phyloP scores from a whole-genome alignment of 2,329 filamentous ascomycete genomes.

The Alternaria sp. region DNA sequence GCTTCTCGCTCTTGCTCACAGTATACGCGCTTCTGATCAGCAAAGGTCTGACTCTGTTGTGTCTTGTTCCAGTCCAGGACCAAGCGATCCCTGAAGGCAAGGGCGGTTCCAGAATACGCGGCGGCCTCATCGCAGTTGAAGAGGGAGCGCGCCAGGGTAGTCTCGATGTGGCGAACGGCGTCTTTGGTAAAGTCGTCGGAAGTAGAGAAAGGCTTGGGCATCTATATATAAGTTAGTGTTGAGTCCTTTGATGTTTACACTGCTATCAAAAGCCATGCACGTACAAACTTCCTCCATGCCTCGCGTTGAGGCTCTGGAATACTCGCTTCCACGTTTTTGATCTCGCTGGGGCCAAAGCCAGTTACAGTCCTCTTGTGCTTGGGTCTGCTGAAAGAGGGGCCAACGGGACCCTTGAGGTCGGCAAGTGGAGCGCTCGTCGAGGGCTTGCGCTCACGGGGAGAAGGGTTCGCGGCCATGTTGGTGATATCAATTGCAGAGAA shows the following conservation, averaged over 20 bases:
- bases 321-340: constrained; percentile 89
- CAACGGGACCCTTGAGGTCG: constrained; percentile 85
- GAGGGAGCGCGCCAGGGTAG: constrained; percentile 91
- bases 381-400: constrained; percentile 86
- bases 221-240: constrained; percentile 54
- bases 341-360: constrained; percentile 88
- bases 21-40: constrained; percentile 93
- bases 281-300: constrained; percentile 72
- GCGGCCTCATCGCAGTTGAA: constrained; percentile 98
- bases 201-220: constrained; percentile 73
- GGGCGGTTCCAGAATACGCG: constrained; percentile 87
- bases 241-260: neutral
- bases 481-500: constrained; percentile 41
- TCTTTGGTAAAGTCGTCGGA: constrained; percentile 86
- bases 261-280: constrained; percentile 31
- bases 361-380: constrained; percentile 99
- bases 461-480: constrained; percentile 43
- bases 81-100: constrained; percentile 92
- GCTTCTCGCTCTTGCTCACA: constrained; percentile 59
- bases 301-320: constrained; percentile 90
- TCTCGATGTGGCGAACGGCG: constrained; percentile 93
- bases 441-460: constrained; percentile 78
- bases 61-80: constrained; percentile 98
- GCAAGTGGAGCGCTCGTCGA: constrained; percentile 84
- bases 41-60: constrained; percentile 92